These are phyloP conservation scores for Cordyceps tenuipes DNA, from an alignment of 2,329 filamentous ascomycete species.

Conservation along the genomic window DNA sequence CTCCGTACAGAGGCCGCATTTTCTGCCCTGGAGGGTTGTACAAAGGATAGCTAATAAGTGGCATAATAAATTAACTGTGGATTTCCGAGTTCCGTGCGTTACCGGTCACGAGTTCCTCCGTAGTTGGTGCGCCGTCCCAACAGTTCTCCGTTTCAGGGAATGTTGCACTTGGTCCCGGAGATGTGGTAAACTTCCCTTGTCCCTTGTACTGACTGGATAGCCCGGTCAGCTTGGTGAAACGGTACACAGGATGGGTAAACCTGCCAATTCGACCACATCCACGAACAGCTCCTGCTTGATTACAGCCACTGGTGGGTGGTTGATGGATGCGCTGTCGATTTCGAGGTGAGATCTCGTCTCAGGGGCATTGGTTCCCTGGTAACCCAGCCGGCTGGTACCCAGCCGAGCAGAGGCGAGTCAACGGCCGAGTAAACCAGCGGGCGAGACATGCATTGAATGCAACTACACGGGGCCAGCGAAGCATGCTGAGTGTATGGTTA, in stretches of 20 bases:
- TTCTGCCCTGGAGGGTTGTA: neutral
- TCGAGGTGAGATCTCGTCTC: neutral
- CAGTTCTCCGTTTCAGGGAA: neutral
- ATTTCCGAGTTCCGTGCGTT: neutral
- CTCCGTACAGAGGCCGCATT: neutral
- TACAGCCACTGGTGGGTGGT: neutral
- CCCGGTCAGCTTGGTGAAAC: neutral
- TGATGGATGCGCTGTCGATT: neutral
- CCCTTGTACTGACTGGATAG: neutral
- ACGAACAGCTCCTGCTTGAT: no score
- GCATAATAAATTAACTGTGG: neutral
- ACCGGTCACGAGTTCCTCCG: neutral
- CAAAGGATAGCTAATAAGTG: no score
- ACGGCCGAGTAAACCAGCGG: neutral
- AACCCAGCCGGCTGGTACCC: neutral
- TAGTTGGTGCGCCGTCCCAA: neutral
- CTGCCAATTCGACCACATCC: neutral
- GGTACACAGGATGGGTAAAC: neutral
- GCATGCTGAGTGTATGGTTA: slow-evolving; percentile 2
- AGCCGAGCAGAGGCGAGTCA: neutral
- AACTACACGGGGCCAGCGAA: neutral
- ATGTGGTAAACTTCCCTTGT: neutral
- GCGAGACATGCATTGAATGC: slow-evolving; percentile 9
- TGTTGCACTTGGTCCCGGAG: slow-evolving; percentile 1
- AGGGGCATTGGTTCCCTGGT: neutral